Percentiles rank a stretch among this genome's conserved stretches.
Conservation (phyloP, 768 basidiomycete species). For the Rossbeevera mucosa region DNA sequence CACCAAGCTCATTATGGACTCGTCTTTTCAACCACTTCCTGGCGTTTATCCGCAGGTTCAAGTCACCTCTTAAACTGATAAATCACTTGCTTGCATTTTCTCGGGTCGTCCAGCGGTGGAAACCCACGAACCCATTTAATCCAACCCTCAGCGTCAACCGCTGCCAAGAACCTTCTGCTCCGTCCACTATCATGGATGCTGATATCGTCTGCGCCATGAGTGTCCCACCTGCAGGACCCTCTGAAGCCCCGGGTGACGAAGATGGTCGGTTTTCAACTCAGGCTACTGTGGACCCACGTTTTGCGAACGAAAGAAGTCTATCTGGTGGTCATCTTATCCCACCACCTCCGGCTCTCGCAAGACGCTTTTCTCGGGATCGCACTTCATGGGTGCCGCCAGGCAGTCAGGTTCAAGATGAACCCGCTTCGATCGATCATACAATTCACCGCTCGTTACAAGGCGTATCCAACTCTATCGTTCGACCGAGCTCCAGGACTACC, state of each 20-base stretch:
- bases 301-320: neutral
- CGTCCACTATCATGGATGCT: neutral
- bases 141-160: neutral
- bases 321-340: neutral
- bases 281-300: neutral
- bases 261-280: constrained; percentile 7
- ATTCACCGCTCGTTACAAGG: neutral
- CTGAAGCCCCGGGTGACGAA: neutral
- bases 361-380: neutral
- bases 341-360: neutral
- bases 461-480: neutral
- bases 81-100: constrained; percentile 2
- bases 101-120: constrained; percentile 1
- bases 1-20: neutral
- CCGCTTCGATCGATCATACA: neutral
- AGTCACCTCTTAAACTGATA: neutral
- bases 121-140: neutral
- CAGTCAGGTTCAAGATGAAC: neutral
- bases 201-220: constrained; percentile 14
- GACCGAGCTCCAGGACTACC: neutral
- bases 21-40: neutral
- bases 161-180: neutral
- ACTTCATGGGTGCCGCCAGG: neutral
- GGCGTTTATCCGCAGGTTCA: neutral
- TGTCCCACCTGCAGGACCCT: constrained; percentile 1